phyloP scores from a whole-genome alignment of 495 filamentous ascomycete species.

The Penicillium pancosmium region DNA sequence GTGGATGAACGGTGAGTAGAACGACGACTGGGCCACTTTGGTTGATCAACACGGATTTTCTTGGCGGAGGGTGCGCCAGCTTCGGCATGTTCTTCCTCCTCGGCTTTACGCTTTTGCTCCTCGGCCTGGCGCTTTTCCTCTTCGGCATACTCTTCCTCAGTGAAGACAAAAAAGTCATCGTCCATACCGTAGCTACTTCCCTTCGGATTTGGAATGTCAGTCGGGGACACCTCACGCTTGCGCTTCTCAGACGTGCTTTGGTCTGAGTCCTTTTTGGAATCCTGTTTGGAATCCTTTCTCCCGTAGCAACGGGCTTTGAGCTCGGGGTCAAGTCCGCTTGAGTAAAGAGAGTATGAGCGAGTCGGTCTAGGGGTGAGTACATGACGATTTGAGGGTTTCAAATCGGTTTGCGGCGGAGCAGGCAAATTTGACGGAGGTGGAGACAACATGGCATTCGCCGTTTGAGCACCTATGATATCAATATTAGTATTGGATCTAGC shows the following conservation, averaged over 20 bases:
- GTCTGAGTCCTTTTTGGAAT: not conserved
- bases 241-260: conserved; percentile 18
- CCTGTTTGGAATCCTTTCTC: not conserved
- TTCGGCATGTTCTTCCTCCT: not conserved
- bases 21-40: not conserved
- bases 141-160: conserved; percentile 35
- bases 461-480: not conserved
- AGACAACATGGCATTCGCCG: not conserved
- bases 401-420: not conserved
- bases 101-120: not conserved
- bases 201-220: conserved; percentile 48
- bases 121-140: conserved; percentile 9
- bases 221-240: conserved; percentile 51
- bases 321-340: conserved; percentile 8
- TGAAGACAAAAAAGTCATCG: conserved; percentile 45
- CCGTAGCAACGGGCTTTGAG: conserved; percentile 11
- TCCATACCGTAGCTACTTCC: conserved; percentile 50
- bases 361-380: not conserved
- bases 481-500: not conserved
- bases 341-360: conserved; percentile 4
- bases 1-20: not conserved
- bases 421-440: not conserved
- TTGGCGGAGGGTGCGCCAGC: not conserved
- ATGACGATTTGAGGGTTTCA: not conserved
- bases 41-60: not conserved